Evolutionary conservation across 1,284 basidiomycete species (phyloP), one percentile per base, ranked within the genome.

Genomic region (Cutaneotrichosporon curvatum): DNA sequence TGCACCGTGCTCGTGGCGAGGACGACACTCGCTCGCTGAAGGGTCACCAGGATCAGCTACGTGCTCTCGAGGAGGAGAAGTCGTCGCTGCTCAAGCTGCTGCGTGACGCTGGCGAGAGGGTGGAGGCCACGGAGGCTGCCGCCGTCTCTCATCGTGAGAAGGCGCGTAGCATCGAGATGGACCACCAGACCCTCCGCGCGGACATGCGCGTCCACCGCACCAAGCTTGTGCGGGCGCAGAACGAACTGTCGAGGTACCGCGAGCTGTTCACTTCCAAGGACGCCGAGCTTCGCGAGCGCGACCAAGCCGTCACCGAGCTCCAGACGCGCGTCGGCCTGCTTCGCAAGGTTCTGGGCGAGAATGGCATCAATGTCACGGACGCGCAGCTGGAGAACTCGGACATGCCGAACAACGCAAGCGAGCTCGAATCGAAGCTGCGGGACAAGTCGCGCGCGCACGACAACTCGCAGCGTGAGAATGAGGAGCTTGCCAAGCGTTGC

Each of bases 241-340:
- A 79, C 39, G 92, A 96, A 51, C 74, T 79, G 43, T 83, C 81
- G 7, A 79, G 80, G 20, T 72, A 87, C 51, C 80, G 82, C 57
- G 83, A 84, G 61, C 80, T 87, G 37, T 71, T 85, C 10, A 70
- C 78, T 1, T 75, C 78, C 32, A 83, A 81, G 63, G 90, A 96
- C 49, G 67, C 75, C 9, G 80, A 84, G 51, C 70, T 88, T 36
- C 76, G 75, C 34, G 83, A 85, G 45, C 82, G 81, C 60, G 66
- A 76, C 43, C 82, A 83, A 63, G 80, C 84, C 37, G 77, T 81
- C 2, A 78, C 84, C 4, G 86, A 90, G 48, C 76, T 82, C 0
- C 81, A 81, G 52, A 76, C 92, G 52, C 86, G 87, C 56, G 74
- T 87, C 52, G 79, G 78, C 30, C 83, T 90, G 74, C 76, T 98